Base-by-base conservation (phyloP, 352 stramenopile genomes). In the Detonula confervacea region DNA sequence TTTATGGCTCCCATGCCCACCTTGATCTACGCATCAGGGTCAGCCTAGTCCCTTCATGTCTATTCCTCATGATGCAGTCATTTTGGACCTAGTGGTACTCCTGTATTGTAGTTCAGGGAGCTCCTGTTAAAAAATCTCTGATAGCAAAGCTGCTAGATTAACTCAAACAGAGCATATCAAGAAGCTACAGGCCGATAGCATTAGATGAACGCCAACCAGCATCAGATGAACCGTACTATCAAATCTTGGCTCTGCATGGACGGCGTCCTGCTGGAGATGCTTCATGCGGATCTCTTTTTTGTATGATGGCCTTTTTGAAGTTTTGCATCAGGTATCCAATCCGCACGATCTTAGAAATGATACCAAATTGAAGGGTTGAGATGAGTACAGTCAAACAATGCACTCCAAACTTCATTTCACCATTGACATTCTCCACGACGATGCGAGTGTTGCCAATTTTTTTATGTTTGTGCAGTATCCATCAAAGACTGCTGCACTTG, bases 381-480 rank as follows among this genome's bases (percentile, higher is more conserved):
- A 71, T 62, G 30, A 61, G 44, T 5, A 37, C 62, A 51, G 64
- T 71, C 29, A 71, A 24, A 62, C 47, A 71, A 2, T 25, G 44
- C 8, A 62, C 29, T 3, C 24, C 8, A 20, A 44, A 11, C 33
- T 62, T 59, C 1, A 65, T 14, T 25, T 42, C 27, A 22, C 62
- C 62, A 51, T 71, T 59, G 9, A 71, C 62, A 47, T 71, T 59
- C 42, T 71, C 62, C 22, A 71, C 49, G 16, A 71, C 47, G 35
- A 66, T 71, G 7, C 62, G 42, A 11, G 35, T 71, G 42, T 71
- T 71, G 22, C 35, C 62, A 63, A 71, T 39, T 44, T 71, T 71
- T 46, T 71, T n/a, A 44, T 1, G 62, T 71, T 18, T 71, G 49
- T 30, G 62, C 11, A 29, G 49, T 62, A 39, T 71, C 25, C 16